phyloP scores from a whole-genome alignment of 129 eudicot species.

The Helichrysum umbraculigerum region DNA sequence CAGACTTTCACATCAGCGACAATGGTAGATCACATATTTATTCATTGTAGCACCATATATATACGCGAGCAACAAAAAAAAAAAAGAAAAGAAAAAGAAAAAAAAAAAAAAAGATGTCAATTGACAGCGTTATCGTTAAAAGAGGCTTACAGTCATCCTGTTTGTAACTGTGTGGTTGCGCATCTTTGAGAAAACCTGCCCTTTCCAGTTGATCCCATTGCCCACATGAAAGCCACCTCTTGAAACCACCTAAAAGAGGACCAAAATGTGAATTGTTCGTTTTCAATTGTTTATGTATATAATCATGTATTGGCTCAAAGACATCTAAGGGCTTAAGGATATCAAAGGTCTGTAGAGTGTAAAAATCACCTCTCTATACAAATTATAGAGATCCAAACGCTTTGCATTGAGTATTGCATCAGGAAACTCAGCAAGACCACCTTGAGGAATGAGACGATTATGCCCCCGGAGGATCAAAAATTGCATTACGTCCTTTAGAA shows the following conservation, averaged over 20 bases:
- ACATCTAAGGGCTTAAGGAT: neutral
- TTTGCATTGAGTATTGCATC: slow-evolving; percentile 97
- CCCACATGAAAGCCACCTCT: slow-evolving; percentile 99
- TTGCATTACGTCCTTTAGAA: slow-evolving; percentile 94
- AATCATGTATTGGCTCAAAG: neutral
- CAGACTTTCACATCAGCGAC: neutral
- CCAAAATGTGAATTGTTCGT: slow-evolving; percentile 17
- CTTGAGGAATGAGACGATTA: slow-evolving; percentile 98
- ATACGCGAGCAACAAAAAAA: no score
- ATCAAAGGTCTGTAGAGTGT: neutral
- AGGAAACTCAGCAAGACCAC: slow-evolving; percentile 97
- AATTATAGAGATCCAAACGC: slow-evolving; percentile 88
- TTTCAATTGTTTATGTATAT: neutral
- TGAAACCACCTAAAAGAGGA: slow-evolving; percentile 73
- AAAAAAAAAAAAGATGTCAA: neutral
- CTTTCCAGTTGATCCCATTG: slow-evolving; percentile 99
- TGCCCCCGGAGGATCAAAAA: slow-evolving; percentile 93
- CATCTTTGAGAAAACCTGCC: slow-evolving; percentile 99
- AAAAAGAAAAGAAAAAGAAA: neutral
- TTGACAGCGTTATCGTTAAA: neutral
- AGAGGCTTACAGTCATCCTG: slow-evolving; percentile 83
- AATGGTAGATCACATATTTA: neutral
- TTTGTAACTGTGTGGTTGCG: slow-evolving; percentile 95
- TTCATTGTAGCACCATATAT: neutral
- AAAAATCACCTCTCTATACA: slow-evolving; percentile 84